Evolutionary conservation across 352 stramenopile species (phyloP).

Genomic region (Phytophthora constricta): DNA sequence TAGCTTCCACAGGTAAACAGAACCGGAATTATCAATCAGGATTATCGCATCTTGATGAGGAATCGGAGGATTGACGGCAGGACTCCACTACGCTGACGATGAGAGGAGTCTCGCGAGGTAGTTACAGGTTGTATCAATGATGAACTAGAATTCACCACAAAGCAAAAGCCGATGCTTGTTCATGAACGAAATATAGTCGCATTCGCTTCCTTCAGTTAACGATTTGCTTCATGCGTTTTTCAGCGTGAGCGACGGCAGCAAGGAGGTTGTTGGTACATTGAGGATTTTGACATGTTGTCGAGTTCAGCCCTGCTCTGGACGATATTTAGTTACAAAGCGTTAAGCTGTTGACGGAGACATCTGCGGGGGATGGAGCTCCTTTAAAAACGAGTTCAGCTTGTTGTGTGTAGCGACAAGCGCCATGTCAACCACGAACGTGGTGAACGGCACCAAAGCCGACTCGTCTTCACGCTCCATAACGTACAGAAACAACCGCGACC

Average conservation of each 20-base stretch:
- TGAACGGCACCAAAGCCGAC: constrained; percentile 29
- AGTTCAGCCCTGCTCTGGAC: too few species aligned
- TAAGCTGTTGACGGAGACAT: not conserved
- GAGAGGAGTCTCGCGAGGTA: too few species aligned
- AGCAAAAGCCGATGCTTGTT: too few species aligned
- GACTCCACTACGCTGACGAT: constrained; percentile 7
- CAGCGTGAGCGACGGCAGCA: too few species aligned
- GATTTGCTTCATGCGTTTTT: too few species aligned
- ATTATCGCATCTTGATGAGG: not conserved
- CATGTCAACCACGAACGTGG: constrained; percentile 24
- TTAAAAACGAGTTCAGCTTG: constrained; percentile 6
- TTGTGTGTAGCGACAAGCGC: not conserved
- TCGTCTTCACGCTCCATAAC: constrained; percentile 31
- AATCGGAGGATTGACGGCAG: not conserved
- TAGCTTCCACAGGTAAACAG: not conserved
- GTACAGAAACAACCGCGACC: constrained; percentile 27
- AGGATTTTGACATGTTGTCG: too few species aligned
- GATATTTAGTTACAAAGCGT: too few species aligned
- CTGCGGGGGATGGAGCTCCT: not conserved
- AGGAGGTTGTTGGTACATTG: too few species aligned
- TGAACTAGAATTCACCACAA: too few species aligned
- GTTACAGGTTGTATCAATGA: too few species aligned
- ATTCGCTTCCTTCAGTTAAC: too few species aligned
- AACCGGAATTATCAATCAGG: not conserved
- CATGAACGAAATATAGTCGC: too few species aligned